These are phyloP conservation scores for Cordyceps fumosorosea DNA, from an alignment of 2,329 filamentous ascomycete genomes.

Conservation along the genomic window DNA sequence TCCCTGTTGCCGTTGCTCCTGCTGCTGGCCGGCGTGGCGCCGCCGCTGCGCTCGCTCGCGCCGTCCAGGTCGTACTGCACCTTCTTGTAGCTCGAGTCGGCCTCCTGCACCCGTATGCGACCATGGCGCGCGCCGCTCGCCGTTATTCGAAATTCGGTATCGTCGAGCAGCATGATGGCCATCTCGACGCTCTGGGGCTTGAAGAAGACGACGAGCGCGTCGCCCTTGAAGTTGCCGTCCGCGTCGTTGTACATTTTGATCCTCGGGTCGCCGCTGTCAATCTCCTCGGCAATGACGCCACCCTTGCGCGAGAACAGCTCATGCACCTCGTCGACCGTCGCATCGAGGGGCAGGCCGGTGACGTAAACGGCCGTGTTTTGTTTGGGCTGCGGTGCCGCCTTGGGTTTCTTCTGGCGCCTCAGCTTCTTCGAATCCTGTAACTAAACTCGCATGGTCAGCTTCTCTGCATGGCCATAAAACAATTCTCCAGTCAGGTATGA, in stretches of 20 bases:
- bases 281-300: conserved; percentile 89
- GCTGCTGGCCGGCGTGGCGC: conserved; percentile 20
- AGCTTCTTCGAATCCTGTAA: conserved; percentile 13
- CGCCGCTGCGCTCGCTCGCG: conserved; percentile 16
- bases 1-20: conserved; percentile 22
- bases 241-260: conserved; percentile 90
- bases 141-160: conserved; percentile 69
- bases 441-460: neutral
- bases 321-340: conserved; percentile 71
- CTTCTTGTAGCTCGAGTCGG: conserved; percentile 89
- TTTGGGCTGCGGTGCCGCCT: conserved; percentile 42
- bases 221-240: conserved; percentile 81
- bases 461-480: neutral
- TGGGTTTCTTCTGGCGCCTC: conserved; percentile 38
- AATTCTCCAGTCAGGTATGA: too few species aligned
- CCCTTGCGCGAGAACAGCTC: conserved; percentile 77
- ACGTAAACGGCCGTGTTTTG: conserved; percentile 91
- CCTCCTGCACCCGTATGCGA: conserved; percentile 73
- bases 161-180: conserved; percentile 74
- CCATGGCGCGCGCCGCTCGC: conserved; percentile 46
- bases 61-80: conserved; percentile 56
- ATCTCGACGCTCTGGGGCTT: conserved; percentile 87
- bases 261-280: conserved; percentile 77
- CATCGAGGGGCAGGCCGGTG: conserved; percentile 76
- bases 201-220: conserved; percentile 90